Evolutionary conservation across 768 basidiomycete genomes (phyloP).

Genomic region (Punctularia strigosozonata): DNA sequence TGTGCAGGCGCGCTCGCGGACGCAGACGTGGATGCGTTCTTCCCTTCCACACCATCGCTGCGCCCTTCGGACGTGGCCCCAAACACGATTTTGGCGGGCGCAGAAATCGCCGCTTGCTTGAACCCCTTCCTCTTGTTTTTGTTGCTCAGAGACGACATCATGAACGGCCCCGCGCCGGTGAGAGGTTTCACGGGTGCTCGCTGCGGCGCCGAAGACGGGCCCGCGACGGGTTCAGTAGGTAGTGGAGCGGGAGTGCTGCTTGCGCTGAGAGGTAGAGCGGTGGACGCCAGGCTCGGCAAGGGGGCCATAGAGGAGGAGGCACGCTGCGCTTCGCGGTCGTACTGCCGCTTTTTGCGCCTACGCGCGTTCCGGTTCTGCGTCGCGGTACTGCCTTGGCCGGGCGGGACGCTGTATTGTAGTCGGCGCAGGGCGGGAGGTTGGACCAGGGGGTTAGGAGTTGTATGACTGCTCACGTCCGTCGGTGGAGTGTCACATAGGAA

Average conservation of each 20-base stretch:
- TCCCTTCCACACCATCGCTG: no score
- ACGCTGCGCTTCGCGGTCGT: conserved; percentile 14
- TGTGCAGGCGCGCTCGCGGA: no score
- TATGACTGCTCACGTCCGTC: conserved; percentile 5
- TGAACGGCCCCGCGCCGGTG: conserved; percentile 17
- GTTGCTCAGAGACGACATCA: conserved; percentile 47
- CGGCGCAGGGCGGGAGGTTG: conserved; percentile 8
- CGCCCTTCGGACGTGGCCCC: conserved; percentile 2
- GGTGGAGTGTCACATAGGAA: conserved; percentile 4
- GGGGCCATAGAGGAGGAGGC: conserved; percentile 8
- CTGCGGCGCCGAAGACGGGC: conserved; percentile 1
- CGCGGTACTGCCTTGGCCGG: conserved; percentile 45
- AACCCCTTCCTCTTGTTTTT: conserved; percentile 70
- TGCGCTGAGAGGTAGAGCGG: conserved; percentile 19
- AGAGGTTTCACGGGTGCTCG: not conserved
- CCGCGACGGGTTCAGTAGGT: not conserved
- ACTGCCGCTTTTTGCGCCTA: conserved; percentile 32
- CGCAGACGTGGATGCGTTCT: no score
- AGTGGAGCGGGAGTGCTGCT: not conserved
- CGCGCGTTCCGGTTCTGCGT: conserved; percentile 51
- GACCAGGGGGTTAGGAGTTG: conserved; percentile 10
- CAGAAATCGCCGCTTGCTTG: conserved; percentile 30
- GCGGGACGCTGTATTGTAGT: conserved; percentile 30
- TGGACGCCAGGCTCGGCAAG: conserved; percentile 29
- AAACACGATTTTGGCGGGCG: conserved; percentile 45